Base-by-base conservation (phyloP, 352 stramenopile genomes). In the Phytopythium boreale region DNA sequence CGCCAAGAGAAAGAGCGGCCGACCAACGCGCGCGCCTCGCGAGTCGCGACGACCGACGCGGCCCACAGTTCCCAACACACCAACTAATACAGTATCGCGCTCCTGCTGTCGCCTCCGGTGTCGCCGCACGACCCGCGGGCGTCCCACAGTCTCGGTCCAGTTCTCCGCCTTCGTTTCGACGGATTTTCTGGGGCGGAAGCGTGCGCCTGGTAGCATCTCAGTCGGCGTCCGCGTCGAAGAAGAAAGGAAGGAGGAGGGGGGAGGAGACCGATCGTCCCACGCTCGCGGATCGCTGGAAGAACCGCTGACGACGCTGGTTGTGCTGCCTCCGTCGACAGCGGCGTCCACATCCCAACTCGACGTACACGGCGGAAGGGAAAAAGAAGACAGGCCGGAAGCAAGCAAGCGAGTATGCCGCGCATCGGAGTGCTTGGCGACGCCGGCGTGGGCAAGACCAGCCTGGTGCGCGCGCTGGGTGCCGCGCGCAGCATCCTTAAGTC, bases 391-490 rank as follows among this genome's bases (percentile, higher is more conserved):
- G 1, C 2, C 1, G 12, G 20, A 19, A 47, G 41, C 17, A 22
- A 22, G 12, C 11, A 12, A 31, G 22, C 22, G 24, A 20, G 26
- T 11, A 80, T 78, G 73, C 50, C 60, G 11, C 56, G 56, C 41
- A 29, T 88, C 24, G 63, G 51, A 19, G 69, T 90, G 27, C 72
- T 89, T 0, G 83, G 83, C 4, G 65, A 63, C 19, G 55, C 61
- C 12, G 71, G 69, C 37, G 73, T 78, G 19, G 77, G 81, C 50
- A 90, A 90, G 71, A 68, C 60, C 31, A 80, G 71, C 56, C 75
- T 92, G 34, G 76, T 77, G 51, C 55, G 67, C 56, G 83, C 83
- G 11, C 67, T 92, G 10, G 80, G 80, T 3, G 76, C 74, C n/a
- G 36, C 37, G 37, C 56, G 56, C 56, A 26, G 24, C 10, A 39